Evolutionary conservation across 192 early-diverging fungal genomes (phyloP).

Genomic region (Chytriomyces sp.): DNA sequence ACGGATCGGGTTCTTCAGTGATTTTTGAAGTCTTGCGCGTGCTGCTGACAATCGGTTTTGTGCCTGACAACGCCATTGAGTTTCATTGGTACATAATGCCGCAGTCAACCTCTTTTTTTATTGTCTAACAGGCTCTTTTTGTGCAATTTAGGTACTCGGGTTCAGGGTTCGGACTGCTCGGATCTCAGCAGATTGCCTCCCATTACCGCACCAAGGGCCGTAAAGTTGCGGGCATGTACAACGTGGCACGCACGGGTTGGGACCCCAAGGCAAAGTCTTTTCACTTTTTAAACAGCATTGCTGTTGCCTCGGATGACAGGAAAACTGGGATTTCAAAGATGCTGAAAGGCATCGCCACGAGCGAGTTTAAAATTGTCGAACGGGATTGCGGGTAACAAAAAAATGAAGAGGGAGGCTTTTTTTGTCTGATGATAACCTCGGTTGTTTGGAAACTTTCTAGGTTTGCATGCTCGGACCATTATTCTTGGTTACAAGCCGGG

Average conservation of each 20-base stretch:
- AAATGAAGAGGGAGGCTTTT: too few species aligned
- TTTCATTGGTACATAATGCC: too few species aligned
- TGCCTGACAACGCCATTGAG: not conserved
- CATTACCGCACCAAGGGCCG: not conserved
- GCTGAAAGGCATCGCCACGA: not conserved
- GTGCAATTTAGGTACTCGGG: conserved; percentile 1
- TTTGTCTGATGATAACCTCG: not conserved
- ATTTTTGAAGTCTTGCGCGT: not conserved
- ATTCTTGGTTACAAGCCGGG: not conserved
- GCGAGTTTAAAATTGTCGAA: not conserved
- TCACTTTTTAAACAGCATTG: not conserved
- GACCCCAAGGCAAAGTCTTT: conserved; percentile 1
- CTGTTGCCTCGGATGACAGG: conserved; percentile 8
- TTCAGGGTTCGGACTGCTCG: not conserved
- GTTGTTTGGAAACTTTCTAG: not conserved
- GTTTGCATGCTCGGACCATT: conserved; percentile 23
- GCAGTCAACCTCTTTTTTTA: too few species aligned
- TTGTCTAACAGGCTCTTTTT: not conserved
- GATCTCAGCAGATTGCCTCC: not conserved
- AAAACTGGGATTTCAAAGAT: not conserved
- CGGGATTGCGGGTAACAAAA: conserved; percentile 13
- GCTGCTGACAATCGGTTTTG: not conserved
- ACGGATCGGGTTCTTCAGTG: not conserved
- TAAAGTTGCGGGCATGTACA: not conserved
- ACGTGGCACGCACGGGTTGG: conserved; percentile 10